These are phyloP conservation scores for Reutealis trisperma DNA, from an alignment of 345 rosid species.

Conservation along the genomic window DNA sequence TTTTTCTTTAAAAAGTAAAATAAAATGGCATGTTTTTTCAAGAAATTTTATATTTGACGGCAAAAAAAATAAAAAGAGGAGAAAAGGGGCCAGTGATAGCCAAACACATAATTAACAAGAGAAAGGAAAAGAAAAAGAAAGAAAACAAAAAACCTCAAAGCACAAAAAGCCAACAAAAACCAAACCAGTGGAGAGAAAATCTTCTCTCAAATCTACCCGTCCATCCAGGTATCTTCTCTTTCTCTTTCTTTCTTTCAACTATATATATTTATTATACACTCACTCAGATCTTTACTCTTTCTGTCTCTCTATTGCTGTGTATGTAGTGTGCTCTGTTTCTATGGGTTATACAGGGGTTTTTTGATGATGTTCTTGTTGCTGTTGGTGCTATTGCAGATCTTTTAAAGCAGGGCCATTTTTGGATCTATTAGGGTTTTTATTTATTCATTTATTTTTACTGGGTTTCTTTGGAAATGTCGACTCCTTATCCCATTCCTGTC, in stretches of 20 bases:
- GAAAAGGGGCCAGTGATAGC: not conserved
- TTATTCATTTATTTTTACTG: not conserved
- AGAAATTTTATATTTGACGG: not conserved
- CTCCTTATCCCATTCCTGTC: constrained; percentile 43
- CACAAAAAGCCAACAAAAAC: not conserved
- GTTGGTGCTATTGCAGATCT: constrained; percentile 16
- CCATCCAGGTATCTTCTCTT: constrained; percentile 12
- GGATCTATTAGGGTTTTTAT: constrained; percentile 26
- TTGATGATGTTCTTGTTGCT: not conserved
- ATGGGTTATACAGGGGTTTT: not conserved
- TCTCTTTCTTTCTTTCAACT: not conserved
- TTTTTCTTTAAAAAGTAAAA: too few species aligned
- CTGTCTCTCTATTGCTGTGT: not conserved
- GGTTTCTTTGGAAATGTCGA: constrained; percentile 34
- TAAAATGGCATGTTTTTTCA: too few species aligned
- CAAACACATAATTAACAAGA: not conserved
- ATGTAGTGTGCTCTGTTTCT: not conserved
- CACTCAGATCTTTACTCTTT: constrained; percentile 11
- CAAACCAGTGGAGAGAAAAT: constrained; percentile 44
- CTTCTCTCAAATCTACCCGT: constrained; percentile 28
- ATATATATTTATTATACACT: not conserved
- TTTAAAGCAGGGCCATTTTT: not conserved
- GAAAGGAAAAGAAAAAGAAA: not conserved
- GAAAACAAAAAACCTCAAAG: not conserved
- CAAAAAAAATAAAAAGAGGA: not conserved